A percentile compares a stretch with the other conserved stretches of the same genome.
Evolutionary conservation across 306 rosid species (phyloP).

Genomic region (Rosa persica): DNA sequence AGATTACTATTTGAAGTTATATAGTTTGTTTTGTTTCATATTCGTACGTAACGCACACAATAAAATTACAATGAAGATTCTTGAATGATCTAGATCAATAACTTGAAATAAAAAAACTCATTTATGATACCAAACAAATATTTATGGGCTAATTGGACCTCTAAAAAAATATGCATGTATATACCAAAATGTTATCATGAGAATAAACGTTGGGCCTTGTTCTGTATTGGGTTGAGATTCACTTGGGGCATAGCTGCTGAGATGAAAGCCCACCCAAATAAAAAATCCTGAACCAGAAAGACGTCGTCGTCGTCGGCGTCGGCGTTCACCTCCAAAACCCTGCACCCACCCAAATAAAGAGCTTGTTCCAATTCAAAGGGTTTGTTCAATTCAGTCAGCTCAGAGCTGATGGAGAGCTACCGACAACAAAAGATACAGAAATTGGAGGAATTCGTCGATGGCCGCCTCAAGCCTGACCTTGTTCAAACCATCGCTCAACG

Average conservation of each 20-base stretch:
- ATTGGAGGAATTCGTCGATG: constrained; percentile 81
- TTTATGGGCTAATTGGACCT: too few relatives aligned
- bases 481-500: constrained; percentile 68
- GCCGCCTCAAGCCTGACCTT: constrained; percentile 86
- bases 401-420: constrained; percentile 35
- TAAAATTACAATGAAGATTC: too few relatives aligned
- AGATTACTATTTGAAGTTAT: too few relatives aligned
- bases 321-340: background rate
- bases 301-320: background rate
- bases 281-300: background rate
- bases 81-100: too few relatives aligned
- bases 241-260: background rate
- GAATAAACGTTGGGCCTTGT: background rate
- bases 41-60: too few relatives aligned
- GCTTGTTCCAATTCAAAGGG: too few relatives aligned
- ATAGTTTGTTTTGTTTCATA: too few relatives aligned
- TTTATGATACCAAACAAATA: too few relatives aligned
- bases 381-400: too few relatives aligned
- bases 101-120: too few relatives aligned
- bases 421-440: constrained; percentile 53
- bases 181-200: too few relatives aligned
- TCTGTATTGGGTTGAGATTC: background rate
- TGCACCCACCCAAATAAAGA: background rate
- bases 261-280: background rate
- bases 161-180: too few relatives aligned